Evolutionary conservation across 805 yeast genomes (phyloP).

Genomic region (Lipomyces kockii): DNA sequence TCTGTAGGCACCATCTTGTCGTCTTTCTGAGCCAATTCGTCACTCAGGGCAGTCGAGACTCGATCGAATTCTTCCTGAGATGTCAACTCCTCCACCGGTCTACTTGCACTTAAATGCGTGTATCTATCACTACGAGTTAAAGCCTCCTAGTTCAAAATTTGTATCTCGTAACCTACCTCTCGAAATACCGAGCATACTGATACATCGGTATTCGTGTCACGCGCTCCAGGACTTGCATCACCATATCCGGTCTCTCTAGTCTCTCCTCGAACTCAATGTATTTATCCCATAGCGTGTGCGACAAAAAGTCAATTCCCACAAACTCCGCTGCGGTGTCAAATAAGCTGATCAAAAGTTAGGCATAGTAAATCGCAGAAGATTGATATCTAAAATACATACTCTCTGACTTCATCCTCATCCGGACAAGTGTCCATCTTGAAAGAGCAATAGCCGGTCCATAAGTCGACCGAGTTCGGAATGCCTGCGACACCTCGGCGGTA

Average conservation of each 20-base stretch:
- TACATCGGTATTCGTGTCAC: conserved; percentile 67
- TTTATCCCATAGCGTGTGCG: conserved; percentile 84
- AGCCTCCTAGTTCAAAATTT: not conserved
- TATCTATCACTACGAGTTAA: conserved; percentile 32
- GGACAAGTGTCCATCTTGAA: conserved; percentile 43
- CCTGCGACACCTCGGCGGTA: conserved; percentile 45
- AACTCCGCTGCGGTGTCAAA: conserved; percentile 56
- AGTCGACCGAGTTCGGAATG: conserved; percentile 43
- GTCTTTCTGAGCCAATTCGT: conserved; percentile 14
- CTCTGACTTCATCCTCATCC: conserved; percentile 34
- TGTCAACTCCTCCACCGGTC: conserved; percentile 45
- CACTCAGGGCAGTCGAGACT: conserved; percentile 40
- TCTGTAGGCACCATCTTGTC: conserved; percentile 38
- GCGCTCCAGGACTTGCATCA: conserved; percentile 49
- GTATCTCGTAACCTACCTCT: conserved; percentile 38
- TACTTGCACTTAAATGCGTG: conserved; percentile 43
- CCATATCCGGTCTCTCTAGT: conserved; percentile 49
- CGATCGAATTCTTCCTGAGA: conserved; percentile 40
- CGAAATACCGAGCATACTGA: conserved; percentile 80
- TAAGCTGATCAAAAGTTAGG: conserved; percentile 18
- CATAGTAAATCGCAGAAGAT: not conserved
- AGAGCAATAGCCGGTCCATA: conserved; percentile 49
- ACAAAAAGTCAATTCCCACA: conserved; percentile 73
- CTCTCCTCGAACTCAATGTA: conserved; percentile 66
- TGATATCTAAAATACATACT: conserved; percentile 5